phyloP scores from a whole-genome alignment of 352 stramenopile genomes.

The Plasmopara halstedii region DNA sequence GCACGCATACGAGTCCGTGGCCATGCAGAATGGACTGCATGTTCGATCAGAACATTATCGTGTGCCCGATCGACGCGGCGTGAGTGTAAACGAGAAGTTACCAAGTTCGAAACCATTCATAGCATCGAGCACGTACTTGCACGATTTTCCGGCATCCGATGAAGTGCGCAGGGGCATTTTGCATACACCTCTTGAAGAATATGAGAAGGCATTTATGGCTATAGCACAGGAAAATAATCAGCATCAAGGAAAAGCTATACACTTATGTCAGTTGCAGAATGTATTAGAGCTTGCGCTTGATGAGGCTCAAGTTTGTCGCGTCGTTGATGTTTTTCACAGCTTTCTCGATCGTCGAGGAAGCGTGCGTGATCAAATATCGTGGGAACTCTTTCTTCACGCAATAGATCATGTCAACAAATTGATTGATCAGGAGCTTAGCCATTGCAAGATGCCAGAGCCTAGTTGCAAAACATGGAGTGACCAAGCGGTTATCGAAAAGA shows the following conservation, averaged over 20 bases:
- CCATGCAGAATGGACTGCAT: conserved; percentile 1
- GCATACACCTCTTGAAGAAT: conserved; percentile 22
- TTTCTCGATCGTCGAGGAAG: conserved; percentile 35
- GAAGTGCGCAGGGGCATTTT: conserved; percentile 38
- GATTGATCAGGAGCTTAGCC: conserved; percentile 32
- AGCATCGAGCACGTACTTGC: conserved; percentile 48
- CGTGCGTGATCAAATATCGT: conserved; percentile 39
- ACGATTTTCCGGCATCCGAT: conserved; percentile 54
- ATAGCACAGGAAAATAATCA: conserved; percentile 20
- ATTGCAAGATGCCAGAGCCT: conserved; percentile 10
- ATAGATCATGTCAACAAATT: conserved; percentile 32
- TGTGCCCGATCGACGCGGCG: conserved; percentile 47
- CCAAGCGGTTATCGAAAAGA: conserved; percentile 16
- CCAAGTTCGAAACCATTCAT: conserved; percentile 45
- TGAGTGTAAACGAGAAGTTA: conserved; percentile 37
- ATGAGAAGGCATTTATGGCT: conserved; percentile 39
- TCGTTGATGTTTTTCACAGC: conserved; percentile 39
- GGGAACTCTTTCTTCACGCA: conserved; percentile 34
- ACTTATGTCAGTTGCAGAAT: conserved; percentile 35
- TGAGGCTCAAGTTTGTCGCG: conserved; percentile 17
- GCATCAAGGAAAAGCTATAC: conserved; percentile 34
- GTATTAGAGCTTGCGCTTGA: conserved; percentile 41
- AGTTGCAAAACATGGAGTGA: conserved; percentile 8
- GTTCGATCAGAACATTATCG: conserved; percentile 56
- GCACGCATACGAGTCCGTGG: too few relatives aligned